Percentiles rank a stretch among this genome's conserved stretches.
phyloP scores from a whole-genome alignment of 306 rosid species.

The Fagus crenata region DNA sequence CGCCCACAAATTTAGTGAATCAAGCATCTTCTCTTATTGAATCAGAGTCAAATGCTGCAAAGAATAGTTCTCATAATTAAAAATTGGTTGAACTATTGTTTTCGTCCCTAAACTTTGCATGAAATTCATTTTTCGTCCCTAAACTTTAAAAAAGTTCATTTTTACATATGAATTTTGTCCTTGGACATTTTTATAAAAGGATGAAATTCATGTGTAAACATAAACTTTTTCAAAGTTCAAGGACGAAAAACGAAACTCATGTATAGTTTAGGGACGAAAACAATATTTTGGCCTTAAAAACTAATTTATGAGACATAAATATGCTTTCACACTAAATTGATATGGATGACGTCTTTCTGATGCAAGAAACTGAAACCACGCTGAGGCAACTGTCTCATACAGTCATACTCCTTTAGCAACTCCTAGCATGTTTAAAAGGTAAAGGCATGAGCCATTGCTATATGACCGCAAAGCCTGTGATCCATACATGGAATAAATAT shows the following conservation, averaged over 20 bases:
- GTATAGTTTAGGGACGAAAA: too few species aligned
- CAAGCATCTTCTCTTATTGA: not conserved
- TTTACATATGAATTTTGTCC: too few species aligned
- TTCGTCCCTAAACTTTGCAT: too few species aligned
- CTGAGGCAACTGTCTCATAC: conserved; percentile 66
- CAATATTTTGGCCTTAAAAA: too few species aligned
- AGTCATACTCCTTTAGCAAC: conserved; percentile 68
- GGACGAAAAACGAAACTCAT: too few species aligned
- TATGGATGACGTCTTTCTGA: conserved; percentile 77
- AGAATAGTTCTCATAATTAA: not conserved
- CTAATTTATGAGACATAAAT: conserved; percentile 6
- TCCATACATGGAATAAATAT: conserved; percentile 15
- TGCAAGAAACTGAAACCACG: conserved; percentile 88
- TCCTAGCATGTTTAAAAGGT: conserved; percentile 87
- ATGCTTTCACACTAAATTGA: conserved; percentile 71
- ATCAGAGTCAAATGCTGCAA: not conserved
- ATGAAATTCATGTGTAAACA: too few species aligned
- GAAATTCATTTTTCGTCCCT: too few species aligned
- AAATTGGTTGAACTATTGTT: too few species aligned
- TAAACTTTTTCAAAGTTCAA: too few species aligned
- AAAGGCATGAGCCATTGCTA: conserved; percentile 73
- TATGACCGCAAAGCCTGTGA: conserved; percentile 81
- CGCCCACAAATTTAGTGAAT: too few species aligned
- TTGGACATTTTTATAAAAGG: too few species aligned
- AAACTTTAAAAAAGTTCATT: too few species aligned